phyloP scores from a whole-genome alignment of 306 rosid species.

The Vachellia pachyceras region DNA sequence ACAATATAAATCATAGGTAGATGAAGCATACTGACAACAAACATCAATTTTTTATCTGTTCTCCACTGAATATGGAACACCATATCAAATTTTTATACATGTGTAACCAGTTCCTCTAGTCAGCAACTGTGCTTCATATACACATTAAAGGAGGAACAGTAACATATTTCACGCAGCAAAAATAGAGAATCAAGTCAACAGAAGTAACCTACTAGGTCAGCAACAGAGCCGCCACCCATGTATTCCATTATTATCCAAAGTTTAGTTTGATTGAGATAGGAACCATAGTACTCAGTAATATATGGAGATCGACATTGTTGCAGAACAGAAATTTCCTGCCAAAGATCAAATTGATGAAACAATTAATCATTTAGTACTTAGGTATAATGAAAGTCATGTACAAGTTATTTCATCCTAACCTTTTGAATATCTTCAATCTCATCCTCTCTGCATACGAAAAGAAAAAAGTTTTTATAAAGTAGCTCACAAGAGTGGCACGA shows the following conservation, averaged over 20 bases:
- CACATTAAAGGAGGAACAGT: background rate
- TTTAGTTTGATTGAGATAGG: slow-evolving; percentile 93
- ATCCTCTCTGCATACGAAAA: slow-evolving; percentile 79
- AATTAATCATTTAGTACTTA: slow-evolving; percentile 30
- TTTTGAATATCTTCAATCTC: slow-evolving; percentile 98
- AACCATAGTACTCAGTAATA: slow-evolving; percentile 96
- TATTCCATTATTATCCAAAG: slow-evolving; percentile 99
- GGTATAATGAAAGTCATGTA: slow-evolving; percentile 27
- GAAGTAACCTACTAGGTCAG: slow-evolving; percentile 93
- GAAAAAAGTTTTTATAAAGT: slow-evolving; percentile 37
- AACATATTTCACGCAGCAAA: slow-evolving; percentile 40
- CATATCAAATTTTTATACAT: background rate
- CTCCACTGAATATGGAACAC: slow-evolving; percentile 16
- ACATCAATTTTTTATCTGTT: background rate
- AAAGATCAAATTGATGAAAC: slow-evolving; percentile 54
- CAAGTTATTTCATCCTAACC: slow-evolving; percentile 55
- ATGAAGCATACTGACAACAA: background rate
- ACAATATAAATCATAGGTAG: slow-evolving; percentile 1
- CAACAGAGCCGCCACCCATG: slow-evolving; percentile 99
- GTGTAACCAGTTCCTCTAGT: slow-evolving; percentile 4
- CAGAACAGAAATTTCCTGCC: slow-evolving; percentile 98
- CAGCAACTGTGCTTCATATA: background rate
- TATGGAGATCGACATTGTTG: slow-evolving; percentile 97
- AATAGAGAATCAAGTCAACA: slow-evolving; percentile 47
- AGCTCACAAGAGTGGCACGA: slow-evolving; percentile 25